Percentiles rank a stretch among this genome's conserved stretches.
Evolutionary conservation across 495 filamentous ascomycete species (phyloP).

Genomic region (Neurospora pannonica): DNA sequence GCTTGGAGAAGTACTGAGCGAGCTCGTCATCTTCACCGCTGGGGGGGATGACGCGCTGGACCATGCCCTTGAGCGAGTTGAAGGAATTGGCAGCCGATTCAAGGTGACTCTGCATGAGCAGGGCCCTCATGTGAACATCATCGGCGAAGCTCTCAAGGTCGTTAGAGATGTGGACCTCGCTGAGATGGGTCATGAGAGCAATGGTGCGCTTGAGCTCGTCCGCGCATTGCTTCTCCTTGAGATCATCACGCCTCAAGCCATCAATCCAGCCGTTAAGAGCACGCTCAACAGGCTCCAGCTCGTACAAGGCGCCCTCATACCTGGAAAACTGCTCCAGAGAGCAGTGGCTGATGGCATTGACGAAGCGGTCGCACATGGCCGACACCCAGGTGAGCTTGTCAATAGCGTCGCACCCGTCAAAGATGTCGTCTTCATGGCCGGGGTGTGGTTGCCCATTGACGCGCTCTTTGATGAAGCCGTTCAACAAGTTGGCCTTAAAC

Average conservation of each 20-base stretch:
- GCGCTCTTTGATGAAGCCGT: slow-evolving; percentile 69
- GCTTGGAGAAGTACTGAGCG: slow-evolving; percentile 55
- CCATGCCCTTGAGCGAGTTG: slow-evolving; percentile 49
- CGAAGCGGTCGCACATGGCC: slow-evolving; percentile 74
- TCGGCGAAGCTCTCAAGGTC: slow-evolving; percentile 71
- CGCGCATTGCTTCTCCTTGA: slow-evolving; percentile 75
- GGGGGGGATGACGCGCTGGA: slow-evolving; percentile 50
- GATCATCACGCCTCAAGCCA: slow-evolving; percentile 66
- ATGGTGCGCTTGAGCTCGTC: slow-evolving; percentile 74
- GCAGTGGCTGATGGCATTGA: slow-evolving; percentile 65
- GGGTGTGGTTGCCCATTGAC: slow-evolving; percentile 45
- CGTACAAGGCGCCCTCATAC: slow-evolving; percentile 70
- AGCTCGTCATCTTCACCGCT: slow-evolving; percentile 51
- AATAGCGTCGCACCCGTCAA: slow-evolving; percentile 66
- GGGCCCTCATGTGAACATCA: slow-evolving; percentile 60
- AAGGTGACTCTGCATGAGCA: slow-evolving; percentile 70
- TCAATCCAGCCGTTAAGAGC: slow-evolving; percentile 88
- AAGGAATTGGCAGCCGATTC: slow-evolving; percentile 68
- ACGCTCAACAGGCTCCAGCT: slow-evolving; percentile 87
- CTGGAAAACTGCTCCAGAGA: slow-evolving; percentile 64
- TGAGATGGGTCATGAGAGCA: slow-evolving; percentile 75
- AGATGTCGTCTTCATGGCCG: slow-evolving; percentile 60
- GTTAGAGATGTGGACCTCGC: slow-evolving; percentile 65
- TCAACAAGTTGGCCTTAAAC: slow-evolving; percentile 78
- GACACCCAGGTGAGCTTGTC: slow-evolving; percentile 82